These are phyloP conservation scores for Apostasia ramifera DNA, from an alignment of 106 monocot genomes.

Conservation along the genomic window DNA sequence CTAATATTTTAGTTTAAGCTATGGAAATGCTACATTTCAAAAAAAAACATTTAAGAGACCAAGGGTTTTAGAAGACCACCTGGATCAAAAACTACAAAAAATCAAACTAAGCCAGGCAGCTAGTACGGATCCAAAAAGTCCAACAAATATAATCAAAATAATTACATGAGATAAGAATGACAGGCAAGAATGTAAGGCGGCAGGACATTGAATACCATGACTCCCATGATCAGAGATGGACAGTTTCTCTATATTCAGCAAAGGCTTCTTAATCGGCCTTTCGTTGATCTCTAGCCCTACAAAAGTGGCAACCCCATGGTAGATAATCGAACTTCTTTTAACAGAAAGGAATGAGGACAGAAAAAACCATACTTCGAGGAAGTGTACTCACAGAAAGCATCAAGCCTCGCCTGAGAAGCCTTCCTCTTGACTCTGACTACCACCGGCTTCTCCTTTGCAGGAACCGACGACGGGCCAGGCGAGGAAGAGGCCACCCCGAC, in stretches of 20 bases:
- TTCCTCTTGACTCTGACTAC: slow-evolving; percentile 79
- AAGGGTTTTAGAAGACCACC: too few species aligned
- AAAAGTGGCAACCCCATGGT: background rate
- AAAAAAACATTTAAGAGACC: too few species aligned
- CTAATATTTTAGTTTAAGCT: too few species aligned
- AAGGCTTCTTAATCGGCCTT: slow-evolving; percentile 38
- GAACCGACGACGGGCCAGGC: background rate
- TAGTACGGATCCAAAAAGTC: too few species aligned
- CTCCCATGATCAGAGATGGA: slow-evolving; percentile 26
- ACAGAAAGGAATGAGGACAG: background rate
- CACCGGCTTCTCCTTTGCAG: slow-evolving; percentile 36
- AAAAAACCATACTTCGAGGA: background rate
- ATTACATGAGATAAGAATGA: too few species aligned
- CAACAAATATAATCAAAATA: too few species aligned
- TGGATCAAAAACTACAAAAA: too few species aligned
- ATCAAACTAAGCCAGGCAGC: too few species aligned
- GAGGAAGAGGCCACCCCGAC: slow-evolving; percentile 9
- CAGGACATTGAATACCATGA: slow-evolving; percentile 10
- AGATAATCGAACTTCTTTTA: background rate
- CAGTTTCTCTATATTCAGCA: slow-evolving; percentile 37
- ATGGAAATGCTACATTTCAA: too few species aligned
- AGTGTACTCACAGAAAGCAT: slow-evolving; percentile 53
- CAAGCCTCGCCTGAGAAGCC: slow-evolving; percentile 37
- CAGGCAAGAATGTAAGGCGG: too few species aligned
- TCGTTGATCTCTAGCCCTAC: slow-evolving; percentile 72